Base-by-base conservation (phyloP, 2,329 filamentous ascomycete species). In the Apiospora marii region DNA sequence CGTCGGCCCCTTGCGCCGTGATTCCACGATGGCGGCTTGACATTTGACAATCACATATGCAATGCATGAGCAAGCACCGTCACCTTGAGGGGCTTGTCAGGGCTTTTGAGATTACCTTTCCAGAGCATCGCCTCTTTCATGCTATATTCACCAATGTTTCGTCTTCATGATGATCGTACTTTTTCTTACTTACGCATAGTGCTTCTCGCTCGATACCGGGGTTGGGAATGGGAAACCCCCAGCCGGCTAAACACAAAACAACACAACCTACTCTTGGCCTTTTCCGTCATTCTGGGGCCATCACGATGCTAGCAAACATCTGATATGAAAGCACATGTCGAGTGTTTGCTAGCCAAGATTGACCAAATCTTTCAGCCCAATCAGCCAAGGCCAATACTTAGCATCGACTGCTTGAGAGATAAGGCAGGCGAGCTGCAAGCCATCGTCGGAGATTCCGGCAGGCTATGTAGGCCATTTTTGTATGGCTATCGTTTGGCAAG, bases 391-490 rank as follows among this genome's bases (percentile, higher is more conserved):
- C 58, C 19, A 64, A 37, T 14, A 64, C n/a, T 41, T n/a, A 34
- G 34, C 34, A 24, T n/a, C 10, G 58, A 12, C 58, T 41, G 71
- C 68, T 67, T 48, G 48, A 71, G 30, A 76, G 74, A 77, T 75
- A 76, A 77, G 68, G 72, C 69, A 75, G 72, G 74, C 72, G 70
- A 74, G 69, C 72, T 74, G 73, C 41, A 71, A 72, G 51, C 69
- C 69, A 73, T 69, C 73, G 74, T 75, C 67, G 70, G 22, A 72
- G 71, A 72, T 64, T 37, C 69, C 74, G 67, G 41, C 19, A 27
- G 69, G 74, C 72, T 71, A 75, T 75, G 16, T 71, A 70, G 22
- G 46, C 46, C 67, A 46, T 69, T 43, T 71, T 70, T 70, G 37
- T 73, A 70, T 69, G 37, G 69, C 48, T 49, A 69, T 10, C 51